These are phyloP conservation scores for Coemansia reversa DNA, from an alignment of 192 early-diverging fungal species.

Conservation along the genomic window DNA sequence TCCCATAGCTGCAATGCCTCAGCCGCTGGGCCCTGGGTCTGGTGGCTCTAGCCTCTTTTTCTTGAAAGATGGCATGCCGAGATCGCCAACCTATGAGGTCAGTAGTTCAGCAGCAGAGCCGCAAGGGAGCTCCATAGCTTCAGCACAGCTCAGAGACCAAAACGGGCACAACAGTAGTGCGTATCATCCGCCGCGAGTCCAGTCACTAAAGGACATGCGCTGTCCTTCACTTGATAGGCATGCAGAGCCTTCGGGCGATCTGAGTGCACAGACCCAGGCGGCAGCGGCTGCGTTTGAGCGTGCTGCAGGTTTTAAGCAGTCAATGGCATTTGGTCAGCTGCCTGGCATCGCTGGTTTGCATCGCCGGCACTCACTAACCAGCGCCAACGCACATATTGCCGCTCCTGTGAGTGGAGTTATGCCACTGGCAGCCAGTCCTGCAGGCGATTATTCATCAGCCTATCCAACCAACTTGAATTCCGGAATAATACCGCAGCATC, in stretches of 20 bases:
- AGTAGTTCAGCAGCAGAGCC: conserved; percentile 5
- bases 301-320: conserved; percentile 16
- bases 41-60: background rate
- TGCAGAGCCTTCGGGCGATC: background rate
- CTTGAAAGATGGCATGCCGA: conserved; percentile 10
- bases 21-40: conserved; percentile 5
- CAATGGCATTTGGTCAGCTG: conserved; percentile 22
- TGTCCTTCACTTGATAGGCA: conserved; percentile 29
- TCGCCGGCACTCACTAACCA: conserved; percentile 46
- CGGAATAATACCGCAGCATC: background rate
- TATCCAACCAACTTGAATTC: conserved; percentile 16
- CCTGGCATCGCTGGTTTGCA: conserved; percentile 27
- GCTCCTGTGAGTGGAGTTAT: conserved; percentile 4
- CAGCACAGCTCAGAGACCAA: background rate
- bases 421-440: conserved; percentile 5
- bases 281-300: conserved; percentile 31
- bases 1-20: conserved; percentile 10
- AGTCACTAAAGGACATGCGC: conserved; percentile 44
- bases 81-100: conserved; percentile 12
- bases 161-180: background rate
- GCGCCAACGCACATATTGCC: conserved; percentile 10
- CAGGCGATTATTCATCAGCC: conserved; percentile 4
- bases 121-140: background rate
- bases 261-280: conserved; percentile 11
- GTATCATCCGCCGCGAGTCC: conserved; percentile 27